Evolutionary conservation across 2,329 filamentous ascomycete species (phyloP), one percentile per base, ranked within the genome.

Genomic region (Boeremia exigua): DNA sequence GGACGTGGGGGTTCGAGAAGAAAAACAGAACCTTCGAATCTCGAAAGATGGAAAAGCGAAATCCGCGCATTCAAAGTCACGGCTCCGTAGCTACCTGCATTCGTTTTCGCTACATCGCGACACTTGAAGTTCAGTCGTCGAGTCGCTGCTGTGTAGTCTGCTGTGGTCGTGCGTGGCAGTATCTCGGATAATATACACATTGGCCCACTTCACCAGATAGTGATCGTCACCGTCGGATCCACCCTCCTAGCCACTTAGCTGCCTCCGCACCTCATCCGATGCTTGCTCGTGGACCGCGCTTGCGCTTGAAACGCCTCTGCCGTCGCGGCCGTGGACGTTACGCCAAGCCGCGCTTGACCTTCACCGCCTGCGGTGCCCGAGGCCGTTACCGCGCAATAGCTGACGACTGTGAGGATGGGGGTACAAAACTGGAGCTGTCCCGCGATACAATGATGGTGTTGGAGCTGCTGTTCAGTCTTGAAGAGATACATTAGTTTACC

Each of bases 351-450:
- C 34, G 32, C 27, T 12, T 9, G 8, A 19, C 42, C 47, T 36
- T 40, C 36, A 47, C 47, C 40, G 53, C 47, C 37, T 27, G 27
- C 37, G 51, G 6, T 45, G 32, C 27, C 11, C 38, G 36, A 40
- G 40, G 40, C 29, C 40, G n/a, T 36, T n/a, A 29, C 30, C 47
- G 53, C 30, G 25, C 29, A 15, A 25, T 19, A 47, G n/a, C 39
- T 36, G 25, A 38, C 17, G 42, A 51, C 47, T 30, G 6, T 11
- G 25, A 27, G 47, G 9, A 33, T 43, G 6, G 42, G 47, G 43
- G 47, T 56, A 56, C 42, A 51, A 51, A 56, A 42, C 9, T 47
- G 53, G 30, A 56, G 42, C n/a, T 37, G 47, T 32, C 47, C 53
- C 53, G 43, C 47, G 42, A 33, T 46, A 17, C 23, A 25, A 23